Conservation (phyloP, 2,329 filamentous ascomycete genomes). For the Stachybotrys chartarum region DNA sequence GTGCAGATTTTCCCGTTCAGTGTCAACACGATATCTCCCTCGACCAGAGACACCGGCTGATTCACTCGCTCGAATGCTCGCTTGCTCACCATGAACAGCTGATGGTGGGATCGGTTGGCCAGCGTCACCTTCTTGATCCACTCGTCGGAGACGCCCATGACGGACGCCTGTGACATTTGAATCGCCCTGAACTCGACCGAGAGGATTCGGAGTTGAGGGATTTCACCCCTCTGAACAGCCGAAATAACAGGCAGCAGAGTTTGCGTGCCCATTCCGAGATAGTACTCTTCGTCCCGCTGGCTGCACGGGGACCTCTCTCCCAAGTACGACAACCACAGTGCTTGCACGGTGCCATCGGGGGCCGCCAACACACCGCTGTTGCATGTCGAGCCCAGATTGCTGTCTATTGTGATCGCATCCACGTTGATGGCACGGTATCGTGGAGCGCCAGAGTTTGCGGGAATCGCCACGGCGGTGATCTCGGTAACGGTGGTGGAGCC, state of each 20-base stretch:
- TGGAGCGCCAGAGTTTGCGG: constrained; percentile 84
- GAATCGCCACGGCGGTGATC: constrained; percentile 94
- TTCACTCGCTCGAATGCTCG: constrained; percentile 58
- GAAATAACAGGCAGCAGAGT: constrained; percentile 83
- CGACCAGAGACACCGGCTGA: constrained; percentile 55
- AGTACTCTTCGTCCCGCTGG: constrained; percentile 91
- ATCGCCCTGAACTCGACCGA: constrained; percentile 93
- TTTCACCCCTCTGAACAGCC: constrained; percentile 72
- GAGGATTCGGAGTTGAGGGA: constrained; percentile 79
- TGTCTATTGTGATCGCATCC: constrained; percentile 95
- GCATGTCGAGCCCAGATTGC: constrained; percentile 82
- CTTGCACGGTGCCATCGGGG: constrained; percentile 87
- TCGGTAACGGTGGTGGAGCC: constrained; percentile 93
- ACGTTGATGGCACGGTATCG: constrained; percentile 93
- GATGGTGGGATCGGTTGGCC: constrained; percentile 86
- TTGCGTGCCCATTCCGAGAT: constrained; percentile 84
- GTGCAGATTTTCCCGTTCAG: constrained; percentile 91
- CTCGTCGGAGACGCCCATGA: constrained; percentile 94
- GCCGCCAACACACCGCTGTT: constrained; percentile 88
- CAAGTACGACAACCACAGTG: constrained; percentile 93
- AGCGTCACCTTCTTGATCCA: constrained; percentile 89
- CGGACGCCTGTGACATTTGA: constrained; percentile 91
- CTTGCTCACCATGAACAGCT: constrained; percentile 98
- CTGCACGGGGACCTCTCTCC: constrained; percentile 75
- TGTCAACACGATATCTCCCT: constrained; percentile 88